Evolutionary conservation across 805 yeast species (phyloP).

Genomic region (Starmerella apicola): DNA sequence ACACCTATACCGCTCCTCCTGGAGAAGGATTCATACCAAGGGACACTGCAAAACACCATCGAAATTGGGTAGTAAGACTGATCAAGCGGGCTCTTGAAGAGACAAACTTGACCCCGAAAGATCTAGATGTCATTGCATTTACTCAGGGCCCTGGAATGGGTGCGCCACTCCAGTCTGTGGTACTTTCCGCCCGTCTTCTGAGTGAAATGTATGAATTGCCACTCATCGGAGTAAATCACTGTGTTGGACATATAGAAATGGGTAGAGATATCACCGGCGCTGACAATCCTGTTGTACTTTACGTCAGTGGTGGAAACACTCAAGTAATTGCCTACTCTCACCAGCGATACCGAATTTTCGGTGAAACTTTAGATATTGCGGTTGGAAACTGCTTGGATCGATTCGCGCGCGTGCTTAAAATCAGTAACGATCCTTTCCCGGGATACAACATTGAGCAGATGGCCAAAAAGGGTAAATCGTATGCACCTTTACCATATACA

Average conservation of each 20-base stretch:
- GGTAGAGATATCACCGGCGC: slow-evolving; percentile 99
- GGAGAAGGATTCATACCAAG: slow-evolving; percentile 97
- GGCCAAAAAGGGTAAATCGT: slow-evolving; percentile 50
- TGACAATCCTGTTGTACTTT: slow-evolving; percentile 87
- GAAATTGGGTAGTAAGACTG: slow-evolving; percentile 83
- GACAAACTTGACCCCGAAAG: slow-evolving; percentile 36
- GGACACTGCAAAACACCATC: slow-evolving; percentile 92
- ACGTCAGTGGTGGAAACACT: slow-evolving; percentile 97
- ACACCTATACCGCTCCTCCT: slow-evolving; percentile 91
- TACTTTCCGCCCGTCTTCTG: slow-evolving; percentile 78
- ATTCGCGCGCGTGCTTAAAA: slow-evolving; percentile 81
- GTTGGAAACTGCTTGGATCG: slow-evolving; percentile 94
- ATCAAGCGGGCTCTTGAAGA: slow-evolving; percentile 54
- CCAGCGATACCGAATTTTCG: slow-evolving; percentile 91
- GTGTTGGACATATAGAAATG: slow-evolving; percentile 98
- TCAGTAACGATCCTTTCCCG: slow-evolving; percentile 90
- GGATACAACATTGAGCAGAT: slow-evolving; percentile 94
- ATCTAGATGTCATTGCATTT: slow-evolving; percentile 55
- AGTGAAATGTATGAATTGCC: slow-evolving; percentile 73
- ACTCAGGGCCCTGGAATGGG: slow-evolving; percentile 99
- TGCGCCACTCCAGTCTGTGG: slow-evolving; percentile 90
- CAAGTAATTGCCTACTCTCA: slow-evolving; percentile 94
- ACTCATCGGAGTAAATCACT: slow-evolving; percentile 88
- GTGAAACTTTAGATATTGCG: slow-evolving; percentile 97
- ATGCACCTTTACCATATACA: slow-evolving; percentile 78